Percentiles rank a stretch among this genome's conserved stretches.
Evolutionary conservation across 208 protist genomes (phyloP).

Genomic region (Angomonas deanei): DNA sequence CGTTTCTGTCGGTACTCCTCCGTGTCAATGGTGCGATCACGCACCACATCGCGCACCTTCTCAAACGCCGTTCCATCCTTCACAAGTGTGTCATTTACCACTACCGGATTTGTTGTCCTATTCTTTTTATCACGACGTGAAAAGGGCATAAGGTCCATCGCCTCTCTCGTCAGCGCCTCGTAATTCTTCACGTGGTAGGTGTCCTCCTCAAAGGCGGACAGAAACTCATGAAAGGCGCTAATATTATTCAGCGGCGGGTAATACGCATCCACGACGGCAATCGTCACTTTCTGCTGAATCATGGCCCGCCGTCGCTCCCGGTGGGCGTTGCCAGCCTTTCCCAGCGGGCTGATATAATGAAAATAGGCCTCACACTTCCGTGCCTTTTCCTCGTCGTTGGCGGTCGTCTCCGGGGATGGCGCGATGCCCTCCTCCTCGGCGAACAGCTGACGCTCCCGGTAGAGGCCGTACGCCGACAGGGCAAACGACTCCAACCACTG

Average conservation of each 20-base stretch:
- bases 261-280: conserved; percentile 28
- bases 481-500: conserved; percentile 21
- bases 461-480: neutral
- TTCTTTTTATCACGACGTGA: neutral
- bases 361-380: neutral
- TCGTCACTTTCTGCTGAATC: conserved; percentile 10
- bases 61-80: no score
- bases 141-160: no score
- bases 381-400: neutral
- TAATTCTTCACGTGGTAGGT: neutral
- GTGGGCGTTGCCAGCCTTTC: neutral
- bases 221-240: conserved; percentile 4
- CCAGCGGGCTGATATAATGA: neutral
- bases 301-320: conserved; percentile 9
- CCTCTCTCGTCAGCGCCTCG: neutral
- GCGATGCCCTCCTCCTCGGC: neutral
- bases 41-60: no score
- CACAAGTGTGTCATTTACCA: no score
- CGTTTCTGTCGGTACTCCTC: no score
- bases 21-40: no score
- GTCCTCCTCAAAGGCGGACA: neutral
- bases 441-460: neutral
- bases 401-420: neutral
- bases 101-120: no score
- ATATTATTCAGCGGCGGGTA: conserved; percentile 13